Percentiles rank a stretch among this genome's conserved stretches.
phyloP scores from a whole-genome alignment of 768 basidiomycete species.

The Paxillus ammoniavirescens region DNA sequence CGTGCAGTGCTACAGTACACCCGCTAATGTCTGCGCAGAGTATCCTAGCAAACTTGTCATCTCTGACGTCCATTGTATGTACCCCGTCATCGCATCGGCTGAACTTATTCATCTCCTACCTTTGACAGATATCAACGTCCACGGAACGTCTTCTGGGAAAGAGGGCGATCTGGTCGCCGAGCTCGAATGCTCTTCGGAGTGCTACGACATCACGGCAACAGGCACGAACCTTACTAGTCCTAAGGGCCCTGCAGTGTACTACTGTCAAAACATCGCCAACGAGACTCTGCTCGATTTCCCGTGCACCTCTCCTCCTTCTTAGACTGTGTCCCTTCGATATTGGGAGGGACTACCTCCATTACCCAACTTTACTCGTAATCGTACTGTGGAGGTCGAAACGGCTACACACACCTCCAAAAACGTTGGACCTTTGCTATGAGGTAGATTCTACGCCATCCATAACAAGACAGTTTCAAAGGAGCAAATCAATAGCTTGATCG shows the following conservation, averaged over 20 bases:
- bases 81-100: not conserved
- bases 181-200: constrained; percentile 40
- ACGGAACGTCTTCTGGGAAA: constrained; percentile 42
- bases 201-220: constrained; percentile 37
- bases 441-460: no score
- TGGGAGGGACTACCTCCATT: no score
- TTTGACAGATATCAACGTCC: constrained; percentile 36
- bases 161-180: constrained; percentile 39
- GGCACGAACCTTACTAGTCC: constrained; percentile 26
- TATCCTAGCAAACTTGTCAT: constrained; percentile 38
- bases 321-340: not conserved
- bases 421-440: no score
- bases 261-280: constrained; percentile 37
- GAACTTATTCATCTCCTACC: not conserved
- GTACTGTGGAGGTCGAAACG: no score
- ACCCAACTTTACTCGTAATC: no score
- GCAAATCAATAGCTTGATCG: no score
- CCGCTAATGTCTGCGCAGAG: constrained; percentile 33
- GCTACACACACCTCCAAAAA: not conserved
- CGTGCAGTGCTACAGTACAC: constrained; percentile 37
- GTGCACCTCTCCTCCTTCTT: constrained; percentile 15
- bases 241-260: constrained; percentile 30
- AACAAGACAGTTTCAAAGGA: no score
- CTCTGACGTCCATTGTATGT: constrained; percentile 43
- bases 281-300: constrained; percentile 28